phyloP scores from a whole-genome alignment of 306 rosid genomes.

The Ammopiptanthus mongolicus region DNA sequence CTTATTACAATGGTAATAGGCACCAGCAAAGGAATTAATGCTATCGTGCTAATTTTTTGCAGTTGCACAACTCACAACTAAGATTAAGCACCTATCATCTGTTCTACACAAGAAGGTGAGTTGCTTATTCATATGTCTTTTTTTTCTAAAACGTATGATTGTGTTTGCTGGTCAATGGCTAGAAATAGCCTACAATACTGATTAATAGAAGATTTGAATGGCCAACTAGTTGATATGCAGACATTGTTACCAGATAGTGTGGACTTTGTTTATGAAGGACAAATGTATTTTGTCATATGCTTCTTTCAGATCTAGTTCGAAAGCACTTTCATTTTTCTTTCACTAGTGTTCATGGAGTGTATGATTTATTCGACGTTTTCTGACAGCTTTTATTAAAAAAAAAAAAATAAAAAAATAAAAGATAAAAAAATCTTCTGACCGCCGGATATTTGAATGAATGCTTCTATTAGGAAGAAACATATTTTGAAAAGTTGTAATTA shows the following conservation, averaged over 20 bases:
- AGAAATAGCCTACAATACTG: not conserved
- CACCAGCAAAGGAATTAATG: conserved; percentile 7
- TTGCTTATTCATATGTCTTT: conserved; percentile 3
- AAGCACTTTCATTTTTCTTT: not conserved
- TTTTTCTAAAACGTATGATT: not conserved
- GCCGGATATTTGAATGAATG: not conserved
- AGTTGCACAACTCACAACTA: conserved; percentile 89
- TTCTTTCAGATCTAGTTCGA: not conserved
- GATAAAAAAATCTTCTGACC: not conserved
- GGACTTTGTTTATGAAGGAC: not conserved
- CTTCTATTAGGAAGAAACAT: not conserved
- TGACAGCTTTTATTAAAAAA: not conserved
- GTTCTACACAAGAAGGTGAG: conserved; percentile 84
- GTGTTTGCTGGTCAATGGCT: not conserved
- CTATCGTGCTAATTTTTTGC: conserved; percentile 31
- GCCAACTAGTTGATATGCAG: not conserved
- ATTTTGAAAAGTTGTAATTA: not conserved
- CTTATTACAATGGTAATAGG: not conserved
- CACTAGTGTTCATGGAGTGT: not conserved
- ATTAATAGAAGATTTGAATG: not conserved
- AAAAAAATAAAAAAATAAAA: not conserved
- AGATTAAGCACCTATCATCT: conserved; percentile 76
- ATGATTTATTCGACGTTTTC: not conserved
- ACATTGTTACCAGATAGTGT: not conserved
- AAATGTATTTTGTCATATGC: not conserved